Conservation (phyloP, 23 red algal genomes). For the Gracilaria caudata region DNA sequence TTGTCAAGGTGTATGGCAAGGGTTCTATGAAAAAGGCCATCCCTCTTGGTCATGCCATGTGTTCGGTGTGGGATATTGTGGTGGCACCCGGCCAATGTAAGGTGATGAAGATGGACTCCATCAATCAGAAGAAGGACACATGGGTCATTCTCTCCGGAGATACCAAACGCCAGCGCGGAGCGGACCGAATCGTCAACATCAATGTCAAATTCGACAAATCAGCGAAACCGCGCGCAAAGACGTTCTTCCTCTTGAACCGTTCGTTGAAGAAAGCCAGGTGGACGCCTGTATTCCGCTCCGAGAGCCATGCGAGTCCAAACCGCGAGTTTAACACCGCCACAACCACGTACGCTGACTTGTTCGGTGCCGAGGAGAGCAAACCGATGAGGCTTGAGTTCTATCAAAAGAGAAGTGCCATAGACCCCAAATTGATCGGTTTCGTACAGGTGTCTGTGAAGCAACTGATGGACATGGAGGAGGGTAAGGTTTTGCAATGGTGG, state of each 20-base stretch:
- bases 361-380: slow-evolving; percentile 53
- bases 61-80: slow-evolving; percentile 79
- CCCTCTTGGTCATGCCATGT: slow-evolving; percentile 58
- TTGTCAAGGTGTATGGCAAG: slow-evolving; percentile 75
- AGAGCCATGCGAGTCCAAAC: slow-evolving; percentile 59
- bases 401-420: slow-evolving; percentile 68
- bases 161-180: slow-evolving; percentile 32
- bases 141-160: slow-evolving; percentile 77
- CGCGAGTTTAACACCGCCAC: slow-evolving; percentile 63
- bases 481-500: slow-evolving; percentile 79
- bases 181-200: slow-evolving; percentile 65
- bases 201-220: slow-evolving; percentile 76
- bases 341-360: slow-evolving; percentile 61
- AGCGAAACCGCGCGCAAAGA: slow-evolving; percentile 66
- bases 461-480: slow-evolving; percentile 67
- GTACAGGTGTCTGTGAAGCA: slow-evolving; percentile 73
- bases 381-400: slow-evolving; percentile 76
- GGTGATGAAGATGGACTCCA: slow-evolving; percentile 78
- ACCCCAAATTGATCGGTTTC: slow-evolving; percentile 77
- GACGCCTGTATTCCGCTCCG: slow-evolving; percentile 74
- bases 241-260: slow-evolving; percentile 68
- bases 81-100: slow-evolving; percentile 77
- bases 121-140: slow-evolving; percentile 75
- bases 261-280: slow-evolving; percentile 75
- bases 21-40: slow-evolving; percentile 73